Evolutionary conservation across 1,284 basidiomycete species (phyloP), one percentile per base, ranked within the genome.

Genomic region (Pseudozyma tsukubaensis): DNA sequence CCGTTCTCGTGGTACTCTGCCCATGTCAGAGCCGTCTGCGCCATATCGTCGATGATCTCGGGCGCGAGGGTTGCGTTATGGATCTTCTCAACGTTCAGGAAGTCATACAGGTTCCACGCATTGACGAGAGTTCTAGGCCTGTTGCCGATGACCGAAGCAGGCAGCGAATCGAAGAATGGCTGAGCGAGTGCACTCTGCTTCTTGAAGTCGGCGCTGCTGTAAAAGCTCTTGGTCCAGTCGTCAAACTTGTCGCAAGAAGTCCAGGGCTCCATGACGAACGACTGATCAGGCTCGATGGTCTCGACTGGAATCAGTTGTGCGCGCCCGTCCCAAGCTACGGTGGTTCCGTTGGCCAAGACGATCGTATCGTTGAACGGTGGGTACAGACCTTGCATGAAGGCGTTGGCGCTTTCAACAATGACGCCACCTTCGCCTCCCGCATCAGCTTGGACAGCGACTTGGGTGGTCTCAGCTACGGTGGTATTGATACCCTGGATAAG

Each of bases 221-320:
- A 85, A 14, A 53, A 60, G 6, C 40, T 72, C 12, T 60, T 59
- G 64, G 85, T 84, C 36, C 48, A 73, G 24, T 65, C 56, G 36
- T 70, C 62, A 32, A 80, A 71, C 37, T 68, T 64, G 29, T 58
- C 40, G 64, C 80, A 82, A 78, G 89, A 87, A 16, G 92, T 93
- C 91, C 91, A 94, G 65, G 90, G 90, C 85, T 94, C 92, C 75
- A 94, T 87, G 37, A 91, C 91, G 76, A 91, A 89, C 80, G 92
- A 92, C 76, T 93, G 92, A 44, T 88, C 88, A 32, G 92, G 91
- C 82, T 93, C 91, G 49, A 94, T 90, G 8, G 92, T 92, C 86
- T 92, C 90, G 39, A 93, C 91, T 89, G 64, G 50, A 32, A 80
- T 79, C 13, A 80, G 70, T 85, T 94, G 94, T 1, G 93, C 93